Conservation (phyloP, 257 asterid species). For the Oldenlandia corymbosa region DNA sequence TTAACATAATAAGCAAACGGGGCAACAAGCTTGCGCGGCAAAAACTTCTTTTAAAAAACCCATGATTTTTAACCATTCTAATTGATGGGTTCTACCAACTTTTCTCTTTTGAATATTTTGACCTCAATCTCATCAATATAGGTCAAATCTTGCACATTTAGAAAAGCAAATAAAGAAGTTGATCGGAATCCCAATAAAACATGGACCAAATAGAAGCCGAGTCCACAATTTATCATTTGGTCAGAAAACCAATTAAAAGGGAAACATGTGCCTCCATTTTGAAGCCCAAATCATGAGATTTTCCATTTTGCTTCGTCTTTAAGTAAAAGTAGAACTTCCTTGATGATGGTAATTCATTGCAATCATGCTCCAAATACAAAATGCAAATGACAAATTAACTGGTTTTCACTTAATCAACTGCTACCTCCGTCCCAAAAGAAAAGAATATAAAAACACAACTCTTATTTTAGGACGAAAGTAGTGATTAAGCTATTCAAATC, state of each 20-base stretch:
- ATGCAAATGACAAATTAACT: no score
- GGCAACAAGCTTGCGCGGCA: neutral
- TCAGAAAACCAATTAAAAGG: neutral
- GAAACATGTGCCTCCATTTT: neutral
- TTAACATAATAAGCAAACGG: neutral
- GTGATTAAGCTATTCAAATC: neutral
- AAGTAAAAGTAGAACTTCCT: neutral
- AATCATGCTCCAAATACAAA: neutral
- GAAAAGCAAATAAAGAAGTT: no score
- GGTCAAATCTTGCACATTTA: no score
- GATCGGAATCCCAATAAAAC: neutral
- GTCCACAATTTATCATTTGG: neutral
- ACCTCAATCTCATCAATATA: no score
- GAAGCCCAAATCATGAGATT: neutral
- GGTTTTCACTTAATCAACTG: no score
- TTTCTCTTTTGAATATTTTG: no score
- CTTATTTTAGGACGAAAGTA: no score
- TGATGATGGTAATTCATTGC: neutral
- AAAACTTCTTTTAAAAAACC: no score
- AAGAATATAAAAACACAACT: no score
- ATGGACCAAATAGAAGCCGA: constrained; percentile 3
- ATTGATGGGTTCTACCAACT: no score
- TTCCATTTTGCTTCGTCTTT: neutral
- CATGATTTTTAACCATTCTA: no score
- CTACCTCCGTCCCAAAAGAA: no score